phyloP scores from a whole-genome alignment of 2,329 filamentous ascomycete genomes.

The Sporothrix pseudoabietina region DNA sequence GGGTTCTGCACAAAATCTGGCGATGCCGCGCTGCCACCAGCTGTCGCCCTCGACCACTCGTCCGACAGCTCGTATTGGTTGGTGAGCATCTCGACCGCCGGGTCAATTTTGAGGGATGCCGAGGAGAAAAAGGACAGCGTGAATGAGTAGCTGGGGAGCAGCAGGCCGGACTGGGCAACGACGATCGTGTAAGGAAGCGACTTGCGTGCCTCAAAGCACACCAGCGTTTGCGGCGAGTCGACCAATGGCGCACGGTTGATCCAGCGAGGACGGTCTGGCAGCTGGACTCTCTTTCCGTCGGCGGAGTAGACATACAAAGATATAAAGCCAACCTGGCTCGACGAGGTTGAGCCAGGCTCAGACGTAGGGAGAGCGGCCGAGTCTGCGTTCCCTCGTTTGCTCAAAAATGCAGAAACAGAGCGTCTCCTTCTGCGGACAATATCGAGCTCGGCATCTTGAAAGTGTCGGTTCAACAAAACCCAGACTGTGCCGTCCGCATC shows the following conservation, averaged over 20 bases:
- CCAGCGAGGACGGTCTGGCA: conserved; percentile 61
- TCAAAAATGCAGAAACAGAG: not conserved
- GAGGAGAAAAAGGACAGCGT: conserved; percentile 82
- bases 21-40: conserved; percentile 80
- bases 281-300: conserved; percentile 69
- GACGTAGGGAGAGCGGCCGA: not conserved
- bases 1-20: conserved; percentile 82
- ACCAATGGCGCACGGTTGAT: conserved; percentile 81
- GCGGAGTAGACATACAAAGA: conserved; percentile 76
- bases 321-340: conserved; percentile 67
- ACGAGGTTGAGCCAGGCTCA: not conserved
- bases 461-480: conserved; percentile 85
- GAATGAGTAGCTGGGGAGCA: conserved; percentile 75
- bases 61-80: conserved; percentile 62
- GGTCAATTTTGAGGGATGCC: conserved; percentile 58
- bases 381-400: not conserved
- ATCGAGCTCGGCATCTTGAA: conserved; percentile 67
- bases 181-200: conserved; percentile 59
- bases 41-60: conserved; percentile 75
- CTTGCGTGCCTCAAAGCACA: conserved; percentile 64
- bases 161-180: conserved; percentile 69
- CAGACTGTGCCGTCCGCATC: conserved; percentile 66
- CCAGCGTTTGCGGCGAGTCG: conserved; percentile 88
- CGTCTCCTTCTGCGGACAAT: conserved; percentile 52
- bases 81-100: conserved; percentile 62